Evolutionary conservation across 2,329 filamentous ascomycete genomes (phyloP).

Genomic region (Claviceps sorghi): DNA sequence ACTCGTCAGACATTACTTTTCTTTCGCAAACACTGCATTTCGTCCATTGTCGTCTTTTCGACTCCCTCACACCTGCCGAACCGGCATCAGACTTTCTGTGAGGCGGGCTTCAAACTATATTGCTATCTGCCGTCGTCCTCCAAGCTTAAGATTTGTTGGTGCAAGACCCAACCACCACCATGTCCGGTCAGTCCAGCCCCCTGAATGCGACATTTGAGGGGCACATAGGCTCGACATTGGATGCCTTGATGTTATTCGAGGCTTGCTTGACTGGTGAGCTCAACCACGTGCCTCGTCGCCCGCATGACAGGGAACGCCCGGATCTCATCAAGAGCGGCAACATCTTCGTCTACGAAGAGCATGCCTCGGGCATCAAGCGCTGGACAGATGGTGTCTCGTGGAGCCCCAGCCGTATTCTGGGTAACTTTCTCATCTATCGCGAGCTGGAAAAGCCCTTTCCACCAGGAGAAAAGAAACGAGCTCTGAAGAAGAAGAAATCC

Average conservation of each 20-base stretch:
- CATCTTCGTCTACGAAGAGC: slow-evolving; percentile 85
- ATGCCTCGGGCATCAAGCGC: slow-evolving; percentile 78
- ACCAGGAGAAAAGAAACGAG: slow-evolving; percentile 72
- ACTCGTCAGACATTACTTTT: neutral
- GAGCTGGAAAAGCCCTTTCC: slow-evolving; percentile 67
- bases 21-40: neutral
- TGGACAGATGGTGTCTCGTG: slow-evolving; percentile 89
- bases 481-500: slow-evolving; percentile 52
- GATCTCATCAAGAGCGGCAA: slow-evolving; percentile 70
- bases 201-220: slow-evolving; percentile 54
- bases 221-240: slow-evolving; percentile 52
- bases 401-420: slow-evolving; percentile 76
- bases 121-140: neutral
- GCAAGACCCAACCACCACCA: neutral
- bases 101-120: neutral
- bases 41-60: neutral
- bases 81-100: neutral
- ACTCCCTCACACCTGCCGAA: neutral
- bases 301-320: slow-evolving; percentile 69
- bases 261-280: slow-evolving; percentile 57
- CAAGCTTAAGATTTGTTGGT: neutral
- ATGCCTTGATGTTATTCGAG: slow-evolving; percentile 70
- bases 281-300: slow-evolving; percentile 65
- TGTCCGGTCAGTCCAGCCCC: slow-evolving; percentile 10
- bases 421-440: slow-evolving; percentile 75